Base-by-base conservation (phyloP, 2,329 filamentous ascomycete genomes). In the Atkinsonella texensis region DNA sequence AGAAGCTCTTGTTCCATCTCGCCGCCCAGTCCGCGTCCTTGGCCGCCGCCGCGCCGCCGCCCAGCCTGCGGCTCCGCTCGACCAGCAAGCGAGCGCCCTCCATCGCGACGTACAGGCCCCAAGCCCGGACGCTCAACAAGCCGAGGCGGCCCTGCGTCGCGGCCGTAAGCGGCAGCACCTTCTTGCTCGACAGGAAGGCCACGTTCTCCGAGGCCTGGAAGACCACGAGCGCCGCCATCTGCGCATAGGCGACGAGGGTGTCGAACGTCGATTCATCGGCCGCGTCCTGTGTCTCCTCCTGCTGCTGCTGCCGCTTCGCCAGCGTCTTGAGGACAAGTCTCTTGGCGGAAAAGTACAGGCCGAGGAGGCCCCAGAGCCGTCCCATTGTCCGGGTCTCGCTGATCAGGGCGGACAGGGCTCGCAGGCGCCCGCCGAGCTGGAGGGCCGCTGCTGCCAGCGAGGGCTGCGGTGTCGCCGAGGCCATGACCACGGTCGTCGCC, bases 121-220 rank as follows among this genome's bases (percentile, higher is more conserved):
- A 97, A 56, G 85, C 87, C 44, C 89, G 76, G 52, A 80, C 82
- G 67, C 86, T 89, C 81, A 84, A 87, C 17, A 82, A 65, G 68
- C 79, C 84, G 63, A 84, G 82, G 57, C 70, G 74, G 31, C 66
- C 75, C 64, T 86, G 77, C 46, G 76, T 76, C 46, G 76, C 73
- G 13, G 75, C 72, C 6, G 68, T 67, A 69, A 79, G 75, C 15
- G 69, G 74, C 48, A 95, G 63, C 3, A 94, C 78, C 18, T 84
- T 83, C 65, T 89, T 89, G 54, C 74, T 73, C 3, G 82, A 76
- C 39, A 97, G 76, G 70, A 85, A 95, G 15, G 85, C 85, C 40
- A 78, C 76, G 69, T 95, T 96, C 73, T 98, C 93, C 41, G 91
- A 74, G 1, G 79, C 70, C 68, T 96, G 89, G 71, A 86, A 95